Evolutionary conservation across 2,329 filamentous ascomycete genomes (phyloP).

Genomic region (Mariannaea sp.): DNA sequence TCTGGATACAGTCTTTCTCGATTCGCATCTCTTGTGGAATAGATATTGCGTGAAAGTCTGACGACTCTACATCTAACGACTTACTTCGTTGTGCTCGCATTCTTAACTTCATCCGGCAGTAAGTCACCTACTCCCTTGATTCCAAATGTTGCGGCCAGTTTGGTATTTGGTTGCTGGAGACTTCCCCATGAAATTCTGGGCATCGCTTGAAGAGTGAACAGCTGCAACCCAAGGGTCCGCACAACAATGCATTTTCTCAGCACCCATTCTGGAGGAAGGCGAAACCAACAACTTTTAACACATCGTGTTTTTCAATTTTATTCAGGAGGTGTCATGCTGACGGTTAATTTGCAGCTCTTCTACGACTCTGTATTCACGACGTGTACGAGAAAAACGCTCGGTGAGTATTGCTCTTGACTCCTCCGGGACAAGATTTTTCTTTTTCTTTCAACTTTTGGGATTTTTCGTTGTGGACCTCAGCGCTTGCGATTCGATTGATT

Average conservation of each 20-base stretch:
- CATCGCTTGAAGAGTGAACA: slow-evolving; percentile 10
- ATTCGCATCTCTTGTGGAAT: slow-evolving; percentile 39
- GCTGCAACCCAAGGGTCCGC: slow-evolving; percentile 11
- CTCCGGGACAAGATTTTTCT: too few relatives aligned
- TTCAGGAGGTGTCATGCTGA: slow-evolving; percentile 22
- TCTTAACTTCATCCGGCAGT: slow-evolving; percentile 31
- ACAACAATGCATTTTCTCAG: slow-evolving; percentile 19
- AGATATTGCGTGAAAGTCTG: slow-evolving; percentile 38
- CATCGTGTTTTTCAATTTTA: not conserved
- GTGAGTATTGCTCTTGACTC: slow-evolving; percentile 31
- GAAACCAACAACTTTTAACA: slow-evolving; percentile 1
- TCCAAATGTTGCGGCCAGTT: not conserved
- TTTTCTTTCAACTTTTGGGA: too few relatives aligned
- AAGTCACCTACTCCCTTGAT: slow-evolving; percentile 14
- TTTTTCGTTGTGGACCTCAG: too few relatives aligned
- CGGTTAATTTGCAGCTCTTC: slow-evolving; percentile 27
- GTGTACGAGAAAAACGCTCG: slow-evolving; percentile 38
- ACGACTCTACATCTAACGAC: slow-evolving; percentile 35
- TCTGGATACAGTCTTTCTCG: slow-evolving; percentile 45
- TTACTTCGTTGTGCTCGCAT: slow-evolving; percentile 35
- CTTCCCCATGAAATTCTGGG: slow-evolving; percentile 6
- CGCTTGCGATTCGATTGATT: too few relatives aligned
- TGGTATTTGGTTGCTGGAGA: not conserved
- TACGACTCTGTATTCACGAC: slow-evolving; percentile 37
- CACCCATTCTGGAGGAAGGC: not conserved